Evolutionary conservation across 1,284 basidiomycete species (phyloP).

Genomic region (Neolentinus lepideus): DNA sequence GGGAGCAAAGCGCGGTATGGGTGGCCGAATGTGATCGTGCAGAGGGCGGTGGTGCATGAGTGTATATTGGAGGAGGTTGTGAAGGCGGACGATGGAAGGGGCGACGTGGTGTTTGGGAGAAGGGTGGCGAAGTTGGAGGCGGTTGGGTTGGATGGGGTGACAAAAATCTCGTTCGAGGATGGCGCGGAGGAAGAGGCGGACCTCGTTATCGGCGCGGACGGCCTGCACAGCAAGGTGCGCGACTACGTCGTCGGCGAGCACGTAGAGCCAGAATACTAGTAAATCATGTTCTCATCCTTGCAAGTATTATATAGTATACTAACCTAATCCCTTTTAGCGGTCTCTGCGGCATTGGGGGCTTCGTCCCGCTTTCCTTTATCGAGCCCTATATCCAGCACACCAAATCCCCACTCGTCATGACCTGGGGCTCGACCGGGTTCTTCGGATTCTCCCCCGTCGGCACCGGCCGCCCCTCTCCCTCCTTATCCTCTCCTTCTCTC

Average conservation of each 20-base stretch:
- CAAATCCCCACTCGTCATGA: constrained; percentile 25
- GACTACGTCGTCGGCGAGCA: constrained; percentile 22
- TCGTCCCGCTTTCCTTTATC: constrained; percentile 23
- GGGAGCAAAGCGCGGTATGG: background rate
- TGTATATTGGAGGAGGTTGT: constrained; percentile 15
- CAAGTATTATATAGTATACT: constrained; percentile 1
- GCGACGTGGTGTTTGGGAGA: constrained; percentile 17
- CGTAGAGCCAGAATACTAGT: constrained; percentile 27
- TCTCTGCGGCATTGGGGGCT: constrained; percentile 27
- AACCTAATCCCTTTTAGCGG: constrained; percentile 16
- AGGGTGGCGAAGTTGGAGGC: constrained; percentile 22
- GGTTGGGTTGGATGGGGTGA: constrained; percentile 14
- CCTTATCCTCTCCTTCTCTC: constrained; percentile 4
- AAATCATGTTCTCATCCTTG: constrained; percentile 1
- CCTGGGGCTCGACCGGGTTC: constrained; percentile 28
- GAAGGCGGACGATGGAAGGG: background rate
- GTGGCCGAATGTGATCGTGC: constrained; percentile 18
- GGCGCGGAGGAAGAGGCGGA: constrained; percentile 25
- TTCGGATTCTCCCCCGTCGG: constrained; percentile 24
- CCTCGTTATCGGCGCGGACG: constrained; percentile 33
- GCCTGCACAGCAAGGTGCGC: constrained; percentile 26
- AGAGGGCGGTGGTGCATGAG: constrained; percentile 25
- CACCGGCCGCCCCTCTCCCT: constrained; percentile 8
- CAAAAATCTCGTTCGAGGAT: constrained; percentile 21
- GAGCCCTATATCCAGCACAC: constrained; percentile 15